phyloP scores from a whole-genome alignment of 2,329 filamentous ascomycete species.

The Trichoderma harzianum region DNA sequence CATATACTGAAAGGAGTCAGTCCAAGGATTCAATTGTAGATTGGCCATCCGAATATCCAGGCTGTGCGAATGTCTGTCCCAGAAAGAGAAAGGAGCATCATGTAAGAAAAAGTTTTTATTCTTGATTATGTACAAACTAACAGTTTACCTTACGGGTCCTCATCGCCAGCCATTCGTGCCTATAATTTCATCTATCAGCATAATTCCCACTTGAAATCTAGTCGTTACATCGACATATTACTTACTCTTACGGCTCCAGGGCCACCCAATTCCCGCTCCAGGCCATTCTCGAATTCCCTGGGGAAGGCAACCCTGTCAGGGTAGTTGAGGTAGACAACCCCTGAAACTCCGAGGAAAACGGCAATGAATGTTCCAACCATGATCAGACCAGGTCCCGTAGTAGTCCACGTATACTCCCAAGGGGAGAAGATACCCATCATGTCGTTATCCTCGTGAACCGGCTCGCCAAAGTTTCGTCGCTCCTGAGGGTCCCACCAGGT shows the following conservation, averaged over 20 bases:
- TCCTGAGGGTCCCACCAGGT: conserved; percentile 99
- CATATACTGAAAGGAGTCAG: not conserved
- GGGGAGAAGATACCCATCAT: conserved; percentile 84
- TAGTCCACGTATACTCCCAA: conserved; percentile 82
- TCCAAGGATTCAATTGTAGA: not conserved
- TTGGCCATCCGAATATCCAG: not conserved
- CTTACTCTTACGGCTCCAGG: conserved; percentile 63
- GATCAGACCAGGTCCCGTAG: conserved; percentile 64
- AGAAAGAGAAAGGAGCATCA: not conserved
- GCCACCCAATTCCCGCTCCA: conserved; percentile 74
- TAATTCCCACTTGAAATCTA: not conserved
- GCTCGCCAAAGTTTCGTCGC: conserved; percentile 93
- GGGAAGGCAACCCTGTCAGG: conserved; percentile 69
- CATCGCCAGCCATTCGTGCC: conserved; percentile 56
- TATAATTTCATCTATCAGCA: conserved; percentile 28
- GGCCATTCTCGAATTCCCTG: conserved; percentile 67
- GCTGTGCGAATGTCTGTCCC: not conserved
- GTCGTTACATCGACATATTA: conserved; percentile 21
- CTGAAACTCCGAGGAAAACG: conserved; percentile 61
- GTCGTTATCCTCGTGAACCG: conserved; percentile 95
- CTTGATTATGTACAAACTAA: conserved; percentile 37
- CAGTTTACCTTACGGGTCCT: conserved; percentile 42
- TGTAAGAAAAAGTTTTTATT: not conserved
- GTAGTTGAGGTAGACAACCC: conserved; percentile 65
- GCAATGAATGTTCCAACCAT: conserved; percentile 67